Evolutionary conservation across 176 grass and related monocot genomes (phyloP), one percentile per base, ranked within the genome.

Genomic region (Phyllostachys edulis): DNA sequence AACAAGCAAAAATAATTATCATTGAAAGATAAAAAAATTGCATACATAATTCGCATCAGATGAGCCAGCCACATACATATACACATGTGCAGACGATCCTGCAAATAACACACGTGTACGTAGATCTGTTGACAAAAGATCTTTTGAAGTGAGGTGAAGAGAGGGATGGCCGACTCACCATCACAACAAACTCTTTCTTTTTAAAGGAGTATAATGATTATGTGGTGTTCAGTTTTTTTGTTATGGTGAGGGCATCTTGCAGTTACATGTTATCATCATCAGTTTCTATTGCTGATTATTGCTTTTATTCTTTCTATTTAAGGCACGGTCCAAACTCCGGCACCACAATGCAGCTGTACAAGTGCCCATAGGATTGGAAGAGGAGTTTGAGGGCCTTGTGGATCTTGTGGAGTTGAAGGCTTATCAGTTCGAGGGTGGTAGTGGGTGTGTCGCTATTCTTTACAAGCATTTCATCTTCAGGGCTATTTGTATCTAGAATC

Each of bases 301-400:
- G 36, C 63, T 86, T 80, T 87, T 68, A 17, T 79, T 85, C 40
- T 86, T 75, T 21, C 24, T 77, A 47, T 76, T 80, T 40, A 85
- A 98, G 96, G 96, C 93, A 63, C 90, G 96, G 44, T 88, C 91
- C 76, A 98, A 98, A 80, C 91, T 98, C 49, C 87, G 96, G 6
- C 96, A 98, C 72, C 93, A 98, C 62, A 98, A 62, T 95, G 96
- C 96, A 80, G 93, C 96, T 64, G 87, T 98, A 65, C 96, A 98
- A 85, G 87, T 94, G 65, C 96, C 96, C 7, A 95, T 98, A 69
- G 96, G 96, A 89, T 87, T 98, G 84, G 96, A 98, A 92, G 96
- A 98, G 80, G 91, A 94, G 78, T 98, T 98, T 79, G 91, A 94
- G 81, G 96, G 96, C 39, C 91, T 98, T 80, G 91, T 98, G 17